These are phyloP conservation scores for Crucihimalaya himalaica DNA, from an alignment of 345 rosid genomes.

Conservation along the genomic window DNA sequence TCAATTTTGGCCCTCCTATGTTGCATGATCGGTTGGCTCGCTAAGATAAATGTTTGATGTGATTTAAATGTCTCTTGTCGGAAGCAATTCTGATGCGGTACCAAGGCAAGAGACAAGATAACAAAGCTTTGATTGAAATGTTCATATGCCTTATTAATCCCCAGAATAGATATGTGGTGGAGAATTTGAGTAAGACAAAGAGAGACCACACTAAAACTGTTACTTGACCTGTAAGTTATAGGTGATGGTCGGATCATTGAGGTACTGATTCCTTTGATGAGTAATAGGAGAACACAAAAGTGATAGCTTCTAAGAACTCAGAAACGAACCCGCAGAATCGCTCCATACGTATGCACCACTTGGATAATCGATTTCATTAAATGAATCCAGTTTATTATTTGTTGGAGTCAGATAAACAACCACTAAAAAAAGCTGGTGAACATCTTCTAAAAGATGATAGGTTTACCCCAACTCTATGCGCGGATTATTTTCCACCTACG, in stretches of 20 bases:
- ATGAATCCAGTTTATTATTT: not conserved
- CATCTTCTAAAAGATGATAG: not conserved
- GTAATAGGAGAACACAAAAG: not conserved
- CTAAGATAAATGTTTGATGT: slow-evolving; percentile 6
- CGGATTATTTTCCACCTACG: not conserved
- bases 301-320: not conserved
- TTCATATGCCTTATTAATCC: slow-evolving; percentile 13
- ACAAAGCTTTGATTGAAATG: slow-evolving; percentile 14
- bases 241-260: not conserved
- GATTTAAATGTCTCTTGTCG: slow-evolving; percentile 16
- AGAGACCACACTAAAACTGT: not conserved
- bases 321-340: not conserved
- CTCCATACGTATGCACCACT: not conserved
- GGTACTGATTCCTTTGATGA: not conserved
- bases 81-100: slow-evolving; percentile 25
- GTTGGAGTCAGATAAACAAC: not conserved
- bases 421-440: not conserved
- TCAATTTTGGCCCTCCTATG: slow-evolving; percentile 14
- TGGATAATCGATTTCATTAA: not conserved
- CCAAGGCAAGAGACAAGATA: not conserved
- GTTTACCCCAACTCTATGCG: not conserved
- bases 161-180: slow-evolving; percentile 26
- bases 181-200: not conserved
- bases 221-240: slow-evolving; percentile 1
- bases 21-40: slow-evolving; percentile 9